Evolutionary conservation across 139 green algal genomes (phyloP).

Genomic region (Chlamydomonas schloesseri): DNA sequence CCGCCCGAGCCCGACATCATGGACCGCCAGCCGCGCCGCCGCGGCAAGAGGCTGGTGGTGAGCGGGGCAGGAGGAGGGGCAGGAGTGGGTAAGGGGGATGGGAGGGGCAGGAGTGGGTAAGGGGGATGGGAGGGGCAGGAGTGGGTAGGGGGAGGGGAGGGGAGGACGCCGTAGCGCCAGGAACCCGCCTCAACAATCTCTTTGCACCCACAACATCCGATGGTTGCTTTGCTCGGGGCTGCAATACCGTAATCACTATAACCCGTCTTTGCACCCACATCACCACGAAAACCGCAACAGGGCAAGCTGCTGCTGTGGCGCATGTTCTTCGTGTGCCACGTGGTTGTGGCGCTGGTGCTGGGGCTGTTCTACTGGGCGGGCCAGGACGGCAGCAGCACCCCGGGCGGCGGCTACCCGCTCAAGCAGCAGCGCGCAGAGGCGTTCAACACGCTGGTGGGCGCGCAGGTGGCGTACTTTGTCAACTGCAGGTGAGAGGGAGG

Average conservation of each 20-base stretch:
- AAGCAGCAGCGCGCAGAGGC: conserved; percentile 37
- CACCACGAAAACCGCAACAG: neutral
- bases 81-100: neutral
- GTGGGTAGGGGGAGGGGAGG: neutral
- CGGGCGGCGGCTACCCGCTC: conserved; percentile 5
- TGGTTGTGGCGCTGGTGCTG: conserved; percentile 48
- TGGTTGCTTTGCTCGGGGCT: too few relatives aligned
- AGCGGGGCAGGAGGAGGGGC: too few relatives aligned
- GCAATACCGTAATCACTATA: too few relatives aligned
- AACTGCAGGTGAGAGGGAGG: neutral
- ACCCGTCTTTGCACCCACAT: too few relatives aligned
- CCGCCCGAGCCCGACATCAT: conserved; percentile 21
- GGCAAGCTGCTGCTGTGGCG: conserved; percentile 62
- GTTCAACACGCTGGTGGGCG: conserved; percentile 51
- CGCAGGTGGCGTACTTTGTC: neutral
- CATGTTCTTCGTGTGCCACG: conserved; percentile 52
- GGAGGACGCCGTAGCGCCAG: too few relatives aligned
- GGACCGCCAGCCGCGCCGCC: neutral
- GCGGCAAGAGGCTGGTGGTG: conserved; percentile 20
- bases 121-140: too few relatives aligned
- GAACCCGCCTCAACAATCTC: too few relatives aligned
- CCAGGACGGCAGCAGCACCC: too few relatives aligned
- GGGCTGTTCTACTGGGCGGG: conserved; percentile 44
- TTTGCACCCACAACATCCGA: too few relatives aligned
- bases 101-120: neutral